Base-by-base conservation (phyloP, 2,329 filamentous ascomycete species). In the Colletotrichum melonis region DNA sequence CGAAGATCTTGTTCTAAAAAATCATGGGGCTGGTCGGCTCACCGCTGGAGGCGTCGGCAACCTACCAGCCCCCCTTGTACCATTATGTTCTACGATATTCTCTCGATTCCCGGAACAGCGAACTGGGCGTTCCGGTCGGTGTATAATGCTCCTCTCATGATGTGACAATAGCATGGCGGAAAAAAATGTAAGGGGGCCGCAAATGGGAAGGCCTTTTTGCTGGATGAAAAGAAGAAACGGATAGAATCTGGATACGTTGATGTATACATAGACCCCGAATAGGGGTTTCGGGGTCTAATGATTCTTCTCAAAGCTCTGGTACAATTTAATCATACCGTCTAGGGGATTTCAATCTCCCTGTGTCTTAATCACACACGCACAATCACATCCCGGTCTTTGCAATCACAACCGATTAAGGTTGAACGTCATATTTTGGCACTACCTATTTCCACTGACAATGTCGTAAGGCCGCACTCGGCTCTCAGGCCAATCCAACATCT, bases 101-200 rank as follows among this genome's bases (percentile, higher is more conserved):
- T 64, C 57, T 64, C 69, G 67, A 71, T 73, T 73, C 56, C 67
- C 42, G 70, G 67, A 69, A 74, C 74, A 69, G 69, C 73, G 69
- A 73, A 69, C 56, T 73, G 69, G 72, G 72, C 64, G 67, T 72
- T 72, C 72, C 78, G 80, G 75, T 80, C 75, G 77, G 75, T 84
- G 82, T 84, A 82, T 84, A 83, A 85, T 85, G 83, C 84, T 85
- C 84, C 83, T 80, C 83, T 86, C 84, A 86, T 79, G 83, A 85
- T 79, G 78, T 76, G 80, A 74, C 24, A 63, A 73, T 72, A 63
- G 72, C 72, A 74, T 64, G 68, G 72, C 69, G 69, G 69, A 30
- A 54, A 69, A 56, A 46, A 46, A 2, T 28, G 19, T 6, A 46
- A 30, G 62, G 62, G 38, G 49, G 67, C 67, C 62, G 28, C 49